Base-by-base conservation (phyloP, 2,329 filamentous ascomycete species). In the Biscogniauxia sp. region DNA sequence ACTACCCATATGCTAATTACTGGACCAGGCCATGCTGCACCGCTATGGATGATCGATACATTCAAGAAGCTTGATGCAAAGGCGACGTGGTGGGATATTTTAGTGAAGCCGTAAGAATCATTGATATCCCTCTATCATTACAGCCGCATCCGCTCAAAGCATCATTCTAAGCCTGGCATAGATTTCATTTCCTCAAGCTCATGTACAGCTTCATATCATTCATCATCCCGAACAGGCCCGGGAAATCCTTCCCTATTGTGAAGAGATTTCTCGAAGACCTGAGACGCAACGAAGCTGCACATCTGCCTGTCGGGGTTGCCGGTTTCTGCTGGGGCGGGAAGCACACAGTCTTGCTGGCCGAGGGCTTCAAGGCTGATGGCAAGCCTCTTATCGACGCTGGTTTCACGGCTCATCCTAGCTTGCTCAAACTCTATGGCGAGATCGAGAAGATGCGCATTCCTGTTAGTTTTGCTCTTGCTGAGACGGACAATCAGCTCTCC, bases 271-370 rank as follows among this genome's bases (percentile, higher is more conserved):
- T 80, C 50, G 67, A 74, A 57, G 65, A 71, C 4, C 63, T 80
- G 3, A 78, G 68, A 8, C 55, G 73, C 49, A 66, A 72, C 49
- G 71, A 73, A 26, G 69, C 5, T 49, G 54, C 67, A 50, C 58
- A 60, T 20, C 67, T 75, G 6, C 71, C 73, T 17, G 72, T 88
- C 53, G 84, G 80, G 20, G 81, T 78, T 0, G 82, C 82, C 0
- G 87, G 86, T 0, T 88, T 86, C 74, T 88, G 84, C 76, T 88
- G 85, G 85, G 86, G 86, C 23, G 86, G 84, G 23, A 82, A 83
- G 62, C 80, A 86, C 64, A 73, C 78, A 2, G 69, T 84, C 8
- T 69, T 78, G n/a, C 77, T 88, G 3, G 75, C 78, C 11, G 76
- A 78, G 17, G 67, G 73, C 5, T 61, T 58, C 32, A 59, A 59